Evolutionary conservation across 129 eudicot genomes (phyloP), one percentile per base, ranked within the genome.

Genomic region (Flaveria robusta): DNA sequence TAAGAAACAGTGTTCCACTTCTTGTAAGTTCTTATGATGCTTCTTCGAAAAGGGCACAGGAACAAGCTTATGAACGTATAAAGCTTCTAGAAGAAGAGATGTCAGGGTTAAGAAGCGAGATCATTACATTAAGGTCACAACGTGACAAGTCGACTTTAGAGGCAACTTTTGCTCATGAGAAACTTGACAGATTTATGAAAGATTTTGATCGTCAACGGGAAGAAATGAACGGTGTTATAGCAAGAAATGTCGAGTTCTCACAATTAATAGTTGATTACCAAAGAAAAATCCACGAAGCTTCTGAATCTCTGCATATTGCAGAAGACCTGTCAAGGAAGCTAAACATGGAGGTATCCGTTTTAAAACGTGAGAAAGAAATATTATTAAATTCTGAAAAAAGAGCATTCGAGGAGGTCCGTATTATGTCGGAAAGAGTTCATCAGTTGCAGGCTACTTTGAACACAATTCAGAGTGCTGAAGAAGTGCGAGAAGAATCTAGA

Each of bases 401-500:
- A 82, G 98, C 97, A 31, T 83, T 68, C 52, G 98, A 94, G 66
- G 98, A 94, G 79, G 93, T 91, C 23, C 93, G 88, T 68, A 79
- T 76, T 81, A 80, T 94, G 86, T 87, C 97, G 9, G 90, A 91
- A 71, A 91, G 97, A 81, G 88, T 91, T 60, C 81, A 87, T 64
- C 91, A 93, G 16, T 79, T 94, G 85, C 98, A 92, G 91, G 91
- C 91, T 58, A 87, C 84, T 59, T 79, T 94, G 82, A 91, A 91
- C 77, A 91, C 97, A 13, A 83, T 94, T 49, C 97, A 91, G 47
- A 88, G 93, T 70, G 71, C 98, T 14, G 96, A 91, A 71, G 90
- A 91, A 84, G 93, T 78, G 46, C 91, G 91, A 0, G 97, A 91
- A 88, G 97, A 94, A 82, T 89, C 97, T 42, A 87, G 97, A 91